Base-by-base conservation (phyloP, 495 filamentous ascomycete species). In the Lophiostoma macrostomum region DNA sequence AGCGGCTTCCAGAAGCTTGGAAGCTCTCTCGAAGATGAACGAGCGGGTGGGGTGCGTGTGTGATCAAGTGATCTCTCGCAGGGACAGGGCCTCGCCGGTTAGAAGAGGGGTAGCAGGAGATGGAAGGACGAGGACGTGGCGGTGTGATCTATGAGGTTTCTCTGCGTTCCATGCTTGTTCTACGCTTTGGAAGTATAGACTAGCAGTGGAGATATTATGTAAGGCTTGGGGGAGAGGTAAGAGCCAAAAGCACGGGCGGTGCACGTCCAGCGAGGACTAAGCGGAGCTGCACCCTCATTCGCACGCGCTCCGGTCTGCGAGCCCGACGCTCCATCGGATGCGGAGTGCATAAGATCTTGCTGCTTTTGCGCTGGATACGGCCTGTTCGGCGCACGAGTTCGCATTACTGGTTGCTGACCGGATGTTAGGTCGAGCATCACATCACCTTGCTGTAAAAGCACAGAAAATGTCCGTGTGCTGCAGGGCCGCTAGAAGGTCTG, bases 381-480 rank as follows among this genome's bases (percentile, higher is more conserved):
- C 35, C 10, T 11, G 7, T 6, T 18, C 8, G 16, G 10, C 10
- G 10, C 29, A 7, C 29, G 29, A 32, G 29, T 32, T 32, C n/a
- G 7, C n/a, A 11, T 6, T 22, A 31, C n/a, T 22, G 14, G 24
- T 19, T 36, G 51, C 51, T 55, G 51, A 55, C 51, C 51, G 51
- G 51, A 55, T 31, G 22, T 39, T 55, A 47, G 42, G 42, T 24
- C 30, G 10, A 24, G 28, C 42, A n/a, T 32, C n/a, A 8, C 29
- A n/a, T 32, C 29, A 32, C n/a, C 29, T 8, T 34, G 34, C 19
- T 16, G 22, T 14, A 18, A 13, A 30, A 36, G 3, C 28, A n/a
- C 4, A 28, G 19, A 30, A 18, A 55, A 55, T 55, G 51, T 47
- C 51, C 51, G 51, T 55, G 51, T 55, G 20, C 22, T 55, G 41